phyloP scores from a whole-genome alignment of 1,284 basidiomycete species.

The Fistulina hepatica region DNA sequence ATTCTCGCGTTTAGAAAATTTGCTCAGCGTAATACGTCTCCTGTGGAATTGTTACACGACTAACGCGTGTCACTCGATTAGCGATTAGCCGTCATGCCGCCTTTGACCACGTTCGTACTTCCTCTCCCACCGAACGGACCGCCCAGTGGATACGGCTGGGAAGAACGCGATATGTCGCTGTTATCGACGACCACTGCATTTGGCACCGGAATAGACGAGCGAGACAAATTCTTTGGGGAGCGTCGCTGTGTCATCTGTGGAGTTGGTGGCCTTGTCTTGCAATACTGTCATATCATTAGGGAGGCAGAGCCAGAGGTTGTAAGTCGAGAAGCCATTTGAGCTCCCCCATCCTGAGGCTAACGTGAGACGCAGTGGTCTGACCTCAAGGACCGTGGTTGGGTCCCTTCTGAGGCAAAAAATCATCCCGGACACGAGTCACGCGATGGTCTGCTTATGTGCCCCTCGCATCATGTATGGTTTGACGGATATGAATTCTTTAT shows the following conservation, averaged over 20 bases:
- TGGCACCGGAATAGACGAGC: conserved; percentile 11
- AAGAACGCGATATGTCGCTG: conserved; percentile 9
- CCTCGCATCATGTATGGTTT: conserved; percentile 13
- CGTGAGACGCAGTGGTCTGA: conserved; percentile 12
- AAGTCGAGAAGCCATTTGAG: conserved; percentile 11
- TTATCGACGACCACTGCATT: conserved; percentile 17
- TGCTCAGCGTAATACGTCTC: no score
- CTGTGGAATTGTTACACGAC: no score
- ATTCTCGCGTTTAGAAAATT: no score
- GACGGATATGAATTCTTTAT: conserved; percentile 18
- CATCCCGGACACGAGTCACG: conserved; percentile 16
- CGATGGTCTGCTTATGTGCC: conserved; percentile 17
- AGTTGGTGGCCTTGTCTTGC: background rate
- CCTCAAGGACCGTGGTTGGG: conserved; percentile 15
- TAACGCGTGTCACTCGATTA: no score
- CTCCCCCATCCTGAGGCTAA: conserved; percentile 4
- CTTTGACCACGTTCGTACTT: no score
- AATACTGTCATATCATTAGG: conserved; percentile 14
- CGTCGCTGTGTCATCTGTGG: background rate
- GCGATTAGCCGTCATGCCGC: no score
- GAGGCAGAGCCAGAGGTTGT: conserved; percentile 12
- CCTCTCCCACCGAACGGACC: no score
- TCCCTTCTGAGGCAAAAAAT: conserved; percentile 14
- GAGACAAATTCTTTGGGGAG: background rate
- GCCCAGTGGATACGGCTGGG: no score